A percentile compares a stretch with the other conserved stretches of the same genome.
These are phyloP conservation scores for Ichthyophthirius multifiliis DNA, from an alignment of 169 alveolate species.

Conservation along the genomic window DNA sequence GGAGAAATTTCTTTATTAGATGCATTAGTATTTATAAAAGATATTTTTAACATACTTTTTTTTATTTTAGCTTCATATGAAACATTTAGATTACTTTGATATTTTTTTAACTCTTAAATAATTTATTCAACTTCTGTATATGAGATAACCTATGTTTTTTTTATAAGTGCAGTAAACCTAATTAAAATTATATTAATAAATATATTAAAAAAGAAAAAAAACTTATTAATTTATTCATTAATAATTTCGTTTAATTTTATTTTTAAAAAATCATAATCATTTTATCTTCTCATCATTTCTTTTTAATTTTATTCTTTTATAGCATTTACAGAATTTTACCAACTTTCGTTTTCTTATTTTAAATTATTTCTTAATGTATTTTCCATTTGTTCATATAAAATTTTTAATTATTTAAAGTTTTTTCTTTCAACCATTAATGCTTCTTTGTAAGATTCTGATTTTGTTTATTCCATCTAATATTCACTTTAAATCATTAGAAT, in stretches of 20 bases:
- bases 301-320: neutral
- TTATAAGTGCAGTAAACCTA: too few species aligned
- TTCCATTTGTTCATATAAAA: neutral
- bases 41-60: too few species aligned
- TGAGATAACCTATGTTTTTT: too few species aligned
- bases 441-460: neutral
- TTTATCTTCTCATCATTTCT: constrained; percentile 7
- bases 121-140: too few species aligned
- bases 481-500: neutral
- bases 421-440: neutral
- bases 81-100: too few species aligned
- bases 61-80: too few species aligned
- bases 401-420: neutral
- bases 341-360: constrained; percentile 15
- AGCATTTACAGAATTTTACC: neutral
- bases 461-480: neutral
- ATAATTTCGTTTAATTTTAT: neutral
- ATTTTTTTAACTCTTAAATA: too few species aligned
- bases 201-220: too few species aligned
- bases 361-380: neutral
- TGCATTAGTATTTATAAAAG: too few species aligned
- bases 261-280: neutral
- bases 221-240: neutral
- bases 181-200: too few species aligned
- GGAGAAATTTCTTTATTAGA: too few species aligned